These are phyloP conservation scores for Nicotiana rustica DNA, from an alignment of 305 asterid genomes.

Conservation along the genomic window DNA sequence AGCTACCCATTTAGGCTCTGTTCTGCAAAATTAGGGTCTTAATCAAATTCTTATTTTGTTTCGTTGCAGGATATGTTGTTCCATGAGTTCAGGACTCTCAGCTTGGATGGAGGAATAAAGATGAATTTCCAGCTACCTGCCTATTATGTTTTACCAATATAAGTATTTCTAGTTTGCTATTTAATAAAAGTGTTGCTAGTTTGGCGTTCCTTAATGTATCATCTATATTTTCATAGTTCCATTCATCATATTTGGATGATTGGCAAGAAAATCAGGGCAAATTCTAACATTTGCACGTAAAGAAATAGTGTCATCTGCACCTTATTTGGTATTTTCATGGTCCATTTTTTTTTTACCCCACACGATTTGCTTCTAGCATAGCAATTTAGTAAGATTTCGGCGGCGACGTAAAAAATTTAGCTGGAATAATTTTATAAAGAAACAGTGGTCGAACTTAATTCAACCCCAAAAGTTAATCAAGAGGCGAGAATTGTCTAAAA, in stretches of 20 bases:
- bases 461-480: too few relatives aligned
- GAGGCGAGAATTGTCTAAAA: too few relatives aligned
- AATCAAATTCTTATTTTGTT: not conserved
- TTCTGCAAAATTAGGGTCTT: not conserved
- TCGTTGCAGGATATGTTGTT: constrained; percentile 15
- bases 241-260: not conserved
- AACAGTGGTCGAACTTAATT: too few relatives aligned
- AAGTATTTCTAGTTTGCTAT: not conserved
- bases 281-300: too few relatives aligned
- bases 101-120: not conserved
- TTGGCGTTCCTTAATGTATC: not conserved
- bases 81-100: not conserved
- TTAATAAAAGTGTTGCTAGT: not conserved
- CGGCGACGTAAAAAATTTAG: too few relatives aligned
- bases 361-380: too few relatives aligned
- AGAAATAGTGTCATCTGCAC: too few relatives aligned
- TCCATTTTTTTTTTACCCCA: too few relatives aligned
- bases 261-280: not conserved
- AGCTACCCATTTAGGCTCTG: not conserved
- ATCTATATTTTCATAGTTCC: not conserved
- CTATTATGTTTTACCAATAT: not conserved
- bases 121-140: not conserved
- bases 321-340: too few relatives aligned
- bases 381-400: too few relatives aligned
- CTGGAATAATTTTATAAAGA: too few relatives aligned